Percentiles rank a stretch among this genome's conserved stretches.
Evolutionary conservation across 192 early-diverging fungal species (phyloP).

Genomic region (Borealophlyctis nickersoniae): DNA sequence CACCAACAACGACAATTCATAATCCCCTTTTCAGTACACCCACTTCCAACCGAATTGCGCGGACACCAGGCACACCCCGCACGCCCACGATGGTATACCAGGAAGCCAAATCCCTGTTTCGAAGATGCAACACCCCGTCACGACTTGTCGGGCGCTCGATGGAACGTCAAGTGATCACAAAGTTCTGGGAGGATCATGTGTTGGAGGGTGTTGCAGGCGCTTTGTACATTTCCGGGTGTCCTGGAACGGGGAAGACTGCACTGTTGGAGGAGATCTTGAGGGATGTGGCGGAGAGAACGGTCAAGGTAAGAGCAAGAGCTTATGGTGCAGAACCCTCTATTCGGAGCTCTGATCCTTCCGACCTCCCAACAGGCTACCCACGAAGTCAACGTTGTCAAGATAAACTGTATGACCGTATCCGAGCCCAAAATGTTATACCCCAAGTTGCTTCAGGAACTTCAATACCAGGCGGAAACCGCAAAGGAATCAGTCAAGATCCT

Average conservation of each 20-base stretch:
- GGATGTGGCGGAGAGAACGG: neutral
- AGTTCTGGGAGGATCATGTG: slow-evolving; percentile 55
- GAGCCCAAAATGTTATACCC: slow-evolving; percentile 67
- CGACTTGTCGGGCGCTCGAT: slow-evolving; percentile 62
- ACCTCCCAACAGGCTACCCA: neutral
- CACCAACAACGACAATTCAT: too few relatives aligned
- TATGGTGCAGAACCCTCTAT: neutral
- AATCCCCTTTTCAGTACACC: too few relatives aligned
- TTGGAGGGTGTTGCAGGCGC: slow-evolving; percentile 29
- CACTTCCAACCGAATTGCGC: too few relatives aligned
- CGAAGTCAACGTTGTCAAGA: slow-evolving; percentile 47
- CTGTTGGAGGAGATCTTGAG: slow-evolving; percentile 60
- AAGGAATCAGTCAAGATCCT: slow-evolving; percentile 47
- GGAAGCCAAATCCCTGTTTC: slow-evolving; percentile 65
- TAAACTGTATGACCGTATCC: slow-evolving; percentile 87
- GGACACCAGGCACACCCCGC: slow-evolving; percentile 18
- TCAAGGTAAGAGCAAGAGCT: neutral
- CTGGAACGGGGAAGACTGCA: slow-evolving; percentile 95
- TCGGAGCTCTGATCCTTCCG: too few relatives aligned
- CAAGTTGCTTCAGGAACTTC: slow-evolving; percentile 59
- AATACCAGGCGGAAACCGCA: slow-evolving; percentile 30
- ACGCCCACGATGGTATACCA: slow-evolving; percentile 35
- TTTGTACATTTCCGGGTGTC: slow-evolving; percentile 82
- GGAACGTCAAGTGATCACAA: slow-evolving; percentile 50
- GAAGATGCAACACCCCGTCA: slow-evolving; percentile 54